Evolutionary conservation across 1,284 basidiomycete species (phyloP).

Genomic region (Boletus nobilissimus): DNA sequence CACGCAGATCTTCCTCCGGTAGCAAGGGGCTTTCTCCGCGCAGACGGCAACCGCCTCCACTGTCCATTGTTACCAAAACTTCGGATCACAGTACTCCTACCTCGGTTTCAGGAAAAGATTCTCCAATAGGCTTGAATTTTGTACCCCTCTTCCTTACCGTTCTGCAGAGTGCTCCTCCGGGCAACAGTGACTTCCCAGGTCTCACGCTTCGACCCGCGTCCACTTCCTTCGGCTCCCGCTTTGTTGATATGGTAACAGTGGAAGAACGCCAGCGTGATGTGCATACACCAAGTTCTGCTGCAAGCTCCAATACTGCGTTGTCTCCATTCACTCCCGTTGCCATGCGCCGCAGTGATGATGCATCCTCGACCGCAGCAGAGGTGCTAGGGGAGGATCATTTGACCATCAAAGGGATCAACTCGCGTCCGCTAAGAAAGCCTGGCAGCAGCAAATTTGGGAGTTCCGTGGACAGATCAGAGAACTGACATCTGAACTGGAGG

Average conservation of each 20-base stretch:
- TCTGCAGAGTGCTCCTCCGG: constrained; percentile 72
- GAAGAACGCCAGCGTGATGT: constrained; percentile 55
- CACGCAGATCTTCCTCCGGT: constrained; percentile 21
- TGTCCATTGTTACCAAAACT: constrained; percentile 57
- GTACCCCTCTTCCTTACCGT: constrained; percentile 21
- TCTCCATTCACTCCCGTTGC: constrained; percentile 66
- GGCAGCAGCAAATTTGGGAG: constrained; percentile 79
- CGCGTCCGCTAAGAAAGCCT: constrained; percentile 63
- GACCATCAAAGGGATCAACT: constrained; percentile 69
- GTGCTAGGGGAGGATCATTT: constrained; percentile 57
- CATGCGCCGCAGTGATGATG: constrained; percentile 49
- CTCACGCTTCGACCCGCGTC: constrained; percentile 81
- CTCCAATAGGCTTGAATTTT: constrained; percentile 23
- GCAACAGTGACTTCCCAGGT: constrained; percentile 67
- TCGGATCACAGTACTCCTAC: constrained; percentile 30
- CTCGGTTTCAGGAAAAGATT: constrained; percentile 29
- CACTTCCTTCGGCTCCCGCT: constrained; percentile 76
- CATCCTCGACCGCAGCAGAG: constrained; percentile 42
- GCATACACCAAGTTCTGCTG: constrained; percentile 58
- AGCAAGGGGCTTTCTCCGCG: constrained; percentile 32
- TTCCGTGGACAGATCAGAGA: constrained; percentile 78
- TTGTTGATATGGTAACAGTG: constrained; percentile 65
- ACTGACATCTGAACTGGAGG: constrained; percentile 72
- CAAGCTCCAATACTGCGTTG: constrained; percentile 55
- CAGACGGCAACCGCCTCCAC: constrained; percentile 53